Evolutionary conservation across 2,329 filamentous ascomycete species (phyloP).

Genomic region (Cladorrhinum sp.): DNA sequence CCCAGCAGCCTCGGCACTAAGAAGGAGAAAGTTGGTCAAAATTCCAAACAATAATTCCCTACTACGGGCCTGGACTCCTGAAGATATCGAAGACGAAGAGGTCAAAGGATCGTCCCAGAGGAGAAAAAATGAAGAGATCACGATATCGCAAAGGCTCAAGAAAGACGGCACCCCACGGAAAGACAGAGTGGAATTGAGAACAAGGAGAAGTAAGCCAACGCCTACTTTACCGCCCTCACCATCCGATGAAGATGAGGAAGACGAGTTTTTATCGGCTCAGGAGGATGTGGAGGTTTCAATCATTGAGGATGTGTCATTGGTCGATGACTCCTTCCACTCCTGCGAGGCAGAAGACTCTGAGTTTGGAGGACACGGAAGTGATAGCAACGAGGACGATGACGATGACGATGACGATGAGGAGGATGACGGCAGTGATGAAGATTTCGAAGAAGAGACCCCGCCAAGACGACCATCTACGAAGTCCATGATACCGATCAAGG

Average conservation of each 20-base stretch:
- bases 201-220: slow-evolving; percentile 17
- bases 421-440: background rate
- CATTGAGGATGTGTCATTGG: slow-evolving; percentile 23
- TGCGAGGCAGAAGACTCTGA: slow-evolving; percentile 18
- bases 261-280: slow-evolving; percentile 21
- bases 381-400: background rate
- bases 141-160: background rate
- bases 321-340: slow-evolving; percentile 20
- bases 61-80: slow-evolving; percentile 25
- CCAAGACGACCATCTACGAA: slow-evolving; percentile 3
- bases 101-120: background rate
- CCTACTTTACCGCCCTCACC: slow-evolving; percentile 3
- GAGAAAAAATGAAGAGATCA: background rate
- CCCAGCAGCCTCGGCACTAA: slow-evolving; percentile 10
- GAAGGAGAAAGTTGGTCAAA: slow-evolving; percentile 27
- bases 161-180: slow-evolving; percentile 7
- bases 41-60: slow-evolving; percentile 23
- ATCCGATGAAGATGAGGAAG: slow-evolving; percentile 18
- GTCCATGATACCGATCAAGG: background rate
- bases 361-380: slow-evolving; percentile 7
- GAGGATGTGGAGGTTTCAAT: slow-evolving; percentile 24
- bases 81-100: slow-evolving; percentile 2
- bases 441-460: background rate
- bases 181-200: slow-evolving; percentile 21
- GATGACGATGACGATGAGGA: background rate